Conservation (phyloP, 1,139 yeast genomes). For the Nakaseomyces sp. region DNA sequence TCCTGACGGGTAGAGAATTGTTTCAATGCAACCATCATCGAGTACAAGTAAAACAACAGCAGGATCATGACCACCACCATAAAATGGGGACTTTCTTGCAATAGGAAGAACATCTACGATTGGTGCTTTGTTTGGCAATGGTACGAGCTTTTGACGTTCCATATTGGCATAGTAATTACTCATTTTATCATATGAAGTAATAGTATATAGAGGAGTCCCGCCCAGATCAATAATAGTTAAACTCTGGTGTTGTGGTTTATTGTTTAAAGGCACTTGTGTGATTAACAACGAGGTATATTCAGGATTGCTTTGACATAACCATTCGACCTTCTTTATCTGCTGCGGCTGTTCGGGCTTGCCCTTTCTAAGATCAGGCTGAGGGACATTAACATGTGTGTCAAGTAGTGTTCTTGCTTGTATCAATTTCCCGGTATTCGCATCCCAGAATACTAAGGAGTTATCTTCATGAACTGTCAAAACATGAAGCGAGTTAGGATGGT, state of each 20-base stretch:
- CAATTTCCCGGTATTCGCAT: slow-evolving; percentile 63
- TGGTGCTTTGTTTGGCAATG: slow-evolving; percentile 39
- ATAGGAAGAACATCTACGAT: slow-evolving; percentile 44
- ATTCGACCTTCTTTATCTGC: slow-evolving; percentile 35
- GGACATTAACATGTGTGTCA: slow-evolving; percentile 56
- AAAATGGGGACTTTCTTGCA: slow-evolving; percentile 53
- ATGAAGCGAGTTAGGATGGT: slow-evolving; percentile 92
- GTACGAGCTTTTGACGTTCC: slow-evolving; percentile 45
- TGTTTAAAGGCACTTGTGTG: slow-evolving; percentile 48
- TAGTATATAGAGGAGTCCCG: slow-evolving; percentile 63
- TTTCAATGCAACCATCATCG: slow-evolving; percentile 49
- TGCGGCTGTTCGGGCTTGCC: slow-evolving; percentile 27
- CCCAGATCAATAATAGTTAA: slow-evolving; percentile 71
- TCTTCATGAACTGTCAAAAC: slow-evolving; percentile 70
- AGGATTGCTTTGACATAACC: slow-evolving; percentile 77
- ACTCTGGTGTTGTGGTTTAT: slow-evolving; percentile 38
- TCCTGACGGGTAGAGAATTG: slow-evolving; percentile 50
- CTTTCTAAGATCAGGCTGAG: slow-evolving; percentile 30
- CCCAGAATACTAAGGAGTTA: slow-evolving; percentile 88
- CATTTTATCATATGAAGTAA: slow-evolving; percentile 79
- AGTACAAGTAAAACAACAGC: slow-evolving; percentile 48
- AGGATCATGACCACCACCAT: slow-evolving; percentile 65
- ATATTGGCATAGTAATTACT: slow-evolving; percentile 67
- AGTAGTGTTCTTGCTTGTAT: slow-evolving; percentile 66
- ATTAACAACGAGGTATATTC: slow-evolving; percentile 68